Base-by-base conservation (phyloP, 2,329 filamentous ascomycete genomes). In the Herpotrichia juniperi region DNA sequence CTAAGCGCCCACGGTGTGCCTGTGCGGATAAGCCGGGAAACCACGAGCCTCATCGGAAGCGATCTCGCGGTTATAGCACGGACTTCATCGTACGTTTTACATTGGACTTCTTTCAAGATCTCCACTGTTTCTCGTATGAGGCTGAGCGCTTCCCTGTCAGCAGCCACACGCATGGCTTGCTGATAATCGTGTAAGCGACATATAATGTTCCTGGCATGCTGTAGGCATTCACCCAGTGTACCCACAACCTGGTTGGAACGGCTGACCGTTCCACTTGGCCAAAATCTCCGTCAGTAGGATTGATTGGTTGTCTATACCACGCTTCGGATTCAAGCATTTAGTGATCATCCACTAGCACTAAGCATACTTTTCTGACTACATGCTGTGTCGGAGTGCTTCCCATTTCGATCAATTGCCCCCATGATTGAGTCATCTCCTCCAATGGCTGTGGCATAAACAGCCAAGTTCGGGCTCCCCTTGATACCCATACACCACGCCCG, bases 261-360 rank as follows among this genome's bases (percentile, higher is more conserved):
- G 51, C 51, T 51, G 51, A 54, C 28, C 22, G 24, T 42, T 19
- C n/a, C 22, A 37, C n/a, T 43, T 24, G 25, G 9, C 16, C 21
- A 19, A 10, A 17, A 19, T 24, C 47, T 21, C 9, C 11, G 28
- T 16, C 14, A 22, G 24, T 30, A 39, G 37, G 34, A 55, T 58
- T 61, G 56, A 58, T 37, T 61, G 56, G 59, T 37, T 21, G 26
- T 22, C 35, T 48, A 16, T 12, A 14, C 22, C 21, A 31, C 48
- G n/a, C 17, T 19, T 35, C 19, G 35, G 39, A 53, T 50, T 50
- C 52, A 63, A 59, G 59, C 58, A 54, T 61, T 57, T 34, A 34
- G 43, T 26, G 59, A 66, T 64, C 61, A 28, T 17, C 58, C 57
- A 48, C 59, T 59, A 61, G 50, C 19, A 53, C 58, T 64, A 58